Conservation (phyloP, 352 stramenopile genomes). For the Globisporangium apiculatum region DNA sequence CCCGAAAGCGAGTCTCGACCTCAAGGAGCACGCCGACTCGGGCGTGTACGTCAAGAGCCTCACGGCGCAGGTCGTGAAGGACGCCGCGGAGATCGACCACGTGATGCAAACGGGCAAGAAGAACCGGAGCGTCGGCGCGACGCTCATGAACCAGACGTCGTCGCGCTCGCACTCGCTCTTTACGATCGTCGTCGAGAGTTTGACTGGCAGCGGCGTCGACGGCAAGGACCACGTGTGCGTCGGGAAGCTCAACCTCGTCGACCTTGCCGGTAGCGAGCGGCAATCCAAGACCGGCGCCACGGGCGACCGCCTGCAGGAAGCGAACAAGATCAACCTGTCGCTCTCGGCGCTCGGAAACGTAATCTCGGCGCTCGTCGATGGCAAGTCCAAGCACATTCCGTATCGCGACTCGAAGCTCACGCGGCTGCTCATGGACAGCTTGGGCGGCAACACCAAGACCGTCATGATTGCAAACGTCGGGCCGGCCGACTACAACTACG, state of each 20-base stretch:
- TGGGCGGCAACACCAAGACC: slow-evolving; percentile 94
- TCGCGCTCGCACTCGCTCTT: slow-evolving; percentile 98
- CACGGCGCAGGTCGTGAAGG: slow-evolving; percentile 84
- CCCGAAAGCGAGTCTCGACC: slow-evolving; percentile 63
- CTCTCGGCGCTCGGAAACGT: slow-evolving; percentile 79
- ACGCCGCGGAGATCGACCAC: slow-evolving; percentile 86
- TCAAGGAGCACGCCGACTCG: slow-evolving; percentile 89
- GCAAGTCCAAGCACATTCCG: slow-evolving; percentile 42
- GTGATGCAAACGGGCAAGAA: slow-evolving; percentile 94
- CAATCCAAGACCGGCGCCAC: slow-evolving; percentile 72
- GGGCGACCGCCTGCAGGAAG: slow-evolving; percentile 63
- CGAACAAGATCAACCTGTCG: slow-evolving; percentile 68
- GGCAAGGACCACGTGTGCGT: slow-evolving; percentile 92
- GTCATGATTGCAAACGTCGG: slow-evolving; percentile 98
- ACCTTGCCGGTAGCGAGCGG: slow-evolving; percentile 67
- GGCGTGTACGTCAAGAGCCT: slow-evolving; percentile 91
- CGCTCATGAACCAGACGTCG: slow-evolving; percentile 97
- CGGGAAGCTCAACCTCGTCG: slow-evolving; percentile 94
- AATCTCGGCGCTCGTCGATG: slow-evolving; percentile 82
- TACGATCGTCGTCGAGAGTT: slow-evolving; percentile 92
- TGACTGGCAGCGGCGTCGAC: slow-evolving; percentile 52
- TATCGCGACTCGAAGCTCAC: slow-evolving; percentile 90
- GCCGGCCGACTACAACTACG: slow-evolving; percentile 97
- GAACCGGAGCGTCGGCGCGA: slow-evolving; percentile 91
- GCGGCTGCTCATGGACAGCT: slow-evolving; percentile 83